Evolutionary conservation across 176 grass and related monocot genomes (phyloP).

Genomic region (Cenchrus americanus): DNA sequence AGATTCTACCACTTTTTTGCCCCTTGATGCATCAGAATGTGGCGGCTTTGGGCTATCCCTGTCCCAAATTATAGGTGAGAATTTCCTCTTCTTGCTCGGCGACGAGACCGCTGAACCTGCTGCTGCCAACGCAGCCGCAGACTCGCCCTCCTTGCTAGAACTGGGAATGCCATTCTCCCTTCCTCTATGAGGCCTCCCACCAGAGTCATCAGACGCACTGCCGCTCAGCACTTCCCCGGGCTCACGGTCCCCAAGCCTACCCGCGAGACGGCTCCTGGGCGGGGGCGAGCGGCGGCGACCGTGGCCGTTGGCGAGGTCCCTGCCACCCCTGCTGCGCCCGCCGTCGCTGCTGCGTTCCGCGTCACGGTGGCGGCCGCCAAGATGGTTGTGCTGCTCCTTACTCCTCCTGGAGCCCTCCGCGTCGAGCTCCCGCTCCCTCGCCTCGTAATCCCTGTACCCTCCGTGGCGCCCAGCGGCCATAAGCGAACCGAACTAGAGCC

Average conservation of each 20-base stretch:
- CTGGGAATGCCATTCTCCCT: conserved; percentile 50
- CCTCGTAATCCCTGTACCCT: conserved; percentile 61
- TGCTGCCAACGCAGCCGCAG: neutral
- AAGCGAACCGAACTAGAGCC: conserved; percentile 3
- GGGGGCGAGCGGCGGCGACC: conserved; percentile 44
- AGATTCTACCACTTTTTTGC: conserved; percentile 34
- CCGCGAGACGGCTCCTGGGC: conserved; percentile 45
- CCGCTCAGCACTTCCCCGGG: conserved; percentile 80
- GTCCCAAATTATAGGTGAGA: conserved; percentile 96
- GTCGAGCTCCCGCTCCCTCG: conserved; percentile 61
- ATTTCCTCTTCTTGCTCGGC: conserved; percentile 78
- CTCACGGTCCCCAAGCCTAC: conserved; percentile 64
- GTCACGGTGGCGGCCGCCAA: neutral
- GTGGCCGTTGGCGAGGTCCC: too few relatives aligned
- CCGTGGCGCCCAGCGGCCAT: conserved; percentile 64
- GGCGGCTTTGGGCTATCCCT: conserved; percentile 58
- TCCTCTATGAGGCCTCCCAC: conserved; percentile 41
- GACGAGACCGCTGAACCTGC: neutral
- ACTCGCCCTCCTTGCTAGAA: conserved; percentile 45
- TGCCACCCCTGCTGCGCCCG: too few relatives aligned
- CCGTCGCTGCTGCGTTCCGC: too few relatives aligned
- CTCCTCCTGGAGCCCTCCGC: conserved; percentile 51
- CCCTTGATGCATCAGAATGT: conserved; percentile 22
- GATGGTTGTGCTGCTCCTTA: conserved; percentile 36
- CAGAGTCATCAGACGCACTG: conserved; percentile 69